A percentile compares a stretch with the other conserved stretches of the same genome.
Evolutionary conservation across 208 protist species (phyloP).

Genomic region (Leishmania tarentolae): DNA sequence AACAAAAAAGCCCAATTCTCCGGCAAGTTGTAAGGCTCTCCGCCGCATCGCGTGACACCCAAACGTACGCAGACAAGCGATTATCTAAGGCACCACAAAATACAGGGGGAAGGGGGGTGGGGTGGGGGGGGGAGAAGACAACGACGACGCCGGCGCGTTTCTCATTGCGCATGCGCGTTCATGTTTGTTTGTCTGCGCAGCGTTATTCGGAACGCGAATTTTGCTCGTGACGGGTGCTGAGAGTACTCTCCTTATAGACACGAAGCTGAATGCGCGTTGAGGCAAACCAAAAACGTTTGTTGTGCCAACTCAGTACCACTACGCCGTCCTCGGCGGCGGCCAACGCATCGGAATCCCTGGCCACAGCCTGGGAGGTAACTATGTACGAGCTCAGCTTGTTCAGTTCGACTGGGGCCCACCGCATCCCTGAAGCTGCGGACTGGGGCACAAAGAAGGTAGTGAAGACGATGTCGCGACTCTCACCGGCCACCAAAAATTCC

Average conservation of each 20-base stretch:
- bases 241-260: conserved; percentile 37
- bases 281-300: conserved; percentile 48
- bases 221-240: background rate
- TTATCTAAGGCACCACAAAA: too few relatives aligned
- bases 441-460: conserved; percentile 38
- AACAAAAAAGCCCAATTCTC: too few relatives aligned
- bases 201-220: background rate
- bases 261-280: conserved; percentile 52
- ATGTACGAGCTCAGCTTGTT: conserved; percentile 9
- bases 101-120: background rate
- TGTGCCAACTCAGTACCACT: conserved; percentile 58
- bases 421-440: background rate
- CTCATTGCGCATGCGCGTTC: background rate
- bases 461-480: conserved; percentile 33
- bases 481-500: conserved; percentile 52
- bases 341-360: conserved; percentile 32
- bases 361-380: background rate
- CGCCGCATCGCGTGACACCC: too few relatives aligned
- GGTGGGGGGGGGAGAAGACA: too few relatives aligned
- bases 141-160: background rate
- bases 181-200: background rate
- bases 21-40: too few relatives aligned
- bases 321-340: conserved; percentile 38
- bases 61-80: background rate
- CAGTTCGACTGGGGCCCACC: background rate